These are phyloP conservation scores for Vigna trinervia DNA, from an alignment of 306 rosid species.

Conservation along the genomic window DNA sequence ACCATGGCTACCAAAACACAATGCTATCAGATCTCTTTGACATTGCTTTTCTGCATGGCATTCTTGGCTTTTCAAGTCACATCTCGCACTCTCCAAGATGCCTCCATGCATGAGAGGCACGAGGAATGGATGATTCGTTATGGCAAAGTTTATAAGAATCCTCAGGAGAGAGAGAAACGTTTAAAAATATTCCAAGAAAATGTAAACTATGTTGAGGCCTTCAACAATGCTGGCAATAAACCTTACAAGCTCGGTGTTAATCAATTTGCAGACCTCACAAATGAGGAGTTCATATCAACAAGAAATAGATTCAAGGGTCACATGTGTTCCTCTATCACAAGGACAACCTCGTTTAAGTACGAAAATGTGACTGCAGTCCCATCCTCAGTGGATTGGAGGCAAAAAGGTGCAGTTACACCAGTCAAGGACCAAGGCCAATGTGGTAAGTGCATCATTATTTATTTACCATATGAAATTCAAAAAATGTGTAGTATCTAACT, in stretches of 20 bases:
- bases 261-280: constrained; percentile 54
- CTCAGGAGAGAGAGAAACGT: constrained; percentile 38
- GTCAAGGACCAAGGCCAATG: constrained; percentile 44
- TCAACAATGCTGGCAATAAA: constrained; percentile 42
- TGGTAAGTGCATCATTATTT: constrained; percentile 30
- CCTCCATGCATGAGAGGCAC: constrained; percentile 42
- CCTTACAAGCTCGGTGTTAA: constrained; percentile 49
- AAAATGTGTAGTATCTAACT: background rate
- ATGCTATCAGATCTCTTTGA: constrained; percentile 23
- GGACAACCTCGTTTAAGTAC: constrained; percentile 47
- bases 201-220: constrained; percentile 44
- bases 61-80: constrained; percentile 43
- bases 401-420: constrained; percentile 12
- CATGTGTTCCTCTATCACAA: constrained; percentile 40
- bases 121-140: constrained; percentile 51
- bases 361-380: constrained; percentile 40
- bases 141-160: constrained; percentile 35
- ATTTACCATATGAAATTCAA: background rate
- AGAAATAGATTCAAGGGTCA: constrained; percentile 57
- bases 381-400: constrained; percentile 33
- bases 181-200: constrained; percentile 44
- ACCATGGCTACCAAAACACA: constrained; percentile 44
- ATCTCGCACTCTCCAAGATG: constrained; percentile 51
- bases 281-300: constrained; percentile 50
- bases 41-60: constrained; percentile 43